Evolutionary conservation across 176 grass and related monocot genomes (phyloP).

Genomic region (Hordeum marinum): DNA sequence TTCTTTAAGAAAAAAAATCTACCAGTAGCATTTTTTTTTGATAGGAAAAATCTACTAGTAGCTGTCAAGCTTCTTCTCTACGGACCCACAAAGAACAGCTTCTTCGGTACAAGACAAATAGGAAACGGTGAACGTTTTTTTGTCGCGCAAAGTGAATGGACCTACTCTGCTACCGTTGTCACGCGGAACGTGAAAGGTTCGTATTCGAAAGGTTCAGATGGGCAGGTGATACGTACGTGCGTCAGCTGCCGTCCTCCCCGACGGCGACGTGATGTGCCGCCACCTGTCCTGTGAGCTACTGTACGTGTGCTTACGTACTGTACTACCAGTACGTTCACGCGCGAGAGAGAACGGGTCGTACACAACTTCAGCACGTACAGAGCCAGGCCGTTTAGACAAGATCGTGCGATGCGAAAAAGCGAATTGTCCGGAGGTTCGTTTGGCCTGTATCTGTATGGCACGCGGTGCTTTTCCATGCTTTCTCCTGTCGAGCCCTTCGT

Average conservation of each 20-base stretch:
- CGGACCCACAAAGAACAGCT: too few species aligned
- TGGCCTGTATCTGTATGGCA: too few species aligned
- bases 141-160: not conserved
- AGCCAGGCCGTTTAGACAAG: not conserved
- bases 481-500: too few species aligned
- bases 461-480: too few species aligned
- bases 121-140: not conserved
- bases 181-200: not conserved
- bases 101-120: too few species aligned
- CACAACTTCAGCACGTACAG: not conserved
- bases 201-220: not conserved
- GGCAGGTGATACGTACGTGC: not conserved
- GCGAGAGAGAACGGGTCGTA: not conserved
- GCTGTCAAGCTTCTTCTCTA: not conserved
- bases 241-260: not conserved
- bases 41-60: too few species aligned
- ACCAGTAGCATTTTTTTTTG: too few species aligned
- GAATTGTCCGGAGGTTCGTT: not conserved
- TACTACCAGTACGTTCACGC: not conserved
- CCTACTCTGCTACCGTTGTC: not conserved
- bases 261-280: not conserved
- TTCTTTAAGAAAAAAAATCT: too few species aligned
- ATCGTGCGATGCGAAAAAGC: not conserved
- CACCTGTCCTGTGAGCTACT: not conserved
- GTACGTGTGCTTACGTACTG: not conserved